Percentiles rank a stretch among this genome's conserved stretches.
phyloP scores from a whole-genome alignment of 129 eudicot species.

The Calendula officinalis region DNA sequence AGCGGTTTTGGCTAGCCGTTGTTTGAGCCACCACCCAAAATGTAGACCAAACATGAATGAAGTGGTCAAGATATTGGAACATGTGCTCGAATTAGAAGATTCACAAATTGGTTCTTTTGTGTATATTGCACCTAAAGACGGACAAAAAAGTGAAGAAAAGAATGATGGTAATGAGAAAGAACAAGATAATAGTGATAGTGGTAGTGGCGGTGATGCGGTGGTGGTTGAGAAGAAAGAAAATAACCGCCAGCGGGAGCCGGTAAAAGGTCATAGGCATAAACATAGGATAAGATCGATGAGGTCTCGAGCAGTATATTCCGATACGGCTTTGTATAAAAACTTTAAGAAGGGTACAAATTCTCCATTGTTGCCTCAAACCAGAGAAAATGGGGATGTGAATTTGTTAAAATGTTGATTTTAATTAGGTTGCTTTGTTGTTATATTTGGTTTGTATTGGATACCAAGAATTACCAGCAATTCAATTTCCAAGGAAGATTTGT shows the following conservation, averaged over 20 bases:
- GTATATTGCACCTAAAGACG: slow-evolving; percentile 41
- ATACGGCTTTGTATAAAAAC: slow-evolving; percentile 52
- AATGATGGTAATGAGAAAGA: slow-evolving; percentile 12
- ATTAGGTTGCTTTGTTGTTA: slow-evolving; percentile 27
- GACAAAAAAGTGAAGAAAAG: slow-evolving; percentile 8
- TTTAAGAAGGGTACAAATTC: slow-evolving; percentile 35
- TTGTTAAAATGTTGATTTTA: slow-evolving; percentile 29
- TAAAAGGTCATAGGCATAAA: slow-evolving; percentile 33
- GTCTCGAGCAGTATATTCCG: slow-evolving; percentile 58
- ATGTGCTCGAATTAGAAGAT: slow-evolving; percentile 44
- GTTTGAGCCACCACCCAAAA: slow-evolving; percentile 57
- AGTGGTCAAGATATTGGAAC: slow-evolving; percentile 56
- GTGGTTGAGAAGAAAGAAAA: slow-evolving; percentile 29
- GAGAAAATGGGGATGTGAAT: slow-evolving; percentile 29
- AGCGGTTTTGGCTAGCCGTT: slow-evolving; percentile 51
- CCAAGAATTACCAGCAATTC: slow-evolving; percentile 12
- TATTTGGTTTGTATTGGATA: slow-evolving; percentile 19
- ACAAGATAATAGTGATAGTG: not conserved
- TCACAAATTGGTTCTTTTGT: slow-evolving; percentile 40
- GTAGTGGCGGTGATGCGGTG: slow-evolving; percentile 22
- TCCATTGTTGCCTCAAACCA: slow-evolving; percentile 30
- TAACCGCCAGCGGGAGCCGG: slow-evolving; percentile 18
- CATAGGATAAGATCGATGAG: slow-evolving; percentile 35
- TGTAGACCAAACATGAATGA: slow-evolving; percentile 50
- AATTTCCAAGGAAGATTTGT: slow-evolving; percentile 27